These are phyloP conservation scores for Aspergillus pseudotamarii DNA, from an alignment of 2,329 filamentous ascomycete genomes.

Conservation along the genomic window DNA sequence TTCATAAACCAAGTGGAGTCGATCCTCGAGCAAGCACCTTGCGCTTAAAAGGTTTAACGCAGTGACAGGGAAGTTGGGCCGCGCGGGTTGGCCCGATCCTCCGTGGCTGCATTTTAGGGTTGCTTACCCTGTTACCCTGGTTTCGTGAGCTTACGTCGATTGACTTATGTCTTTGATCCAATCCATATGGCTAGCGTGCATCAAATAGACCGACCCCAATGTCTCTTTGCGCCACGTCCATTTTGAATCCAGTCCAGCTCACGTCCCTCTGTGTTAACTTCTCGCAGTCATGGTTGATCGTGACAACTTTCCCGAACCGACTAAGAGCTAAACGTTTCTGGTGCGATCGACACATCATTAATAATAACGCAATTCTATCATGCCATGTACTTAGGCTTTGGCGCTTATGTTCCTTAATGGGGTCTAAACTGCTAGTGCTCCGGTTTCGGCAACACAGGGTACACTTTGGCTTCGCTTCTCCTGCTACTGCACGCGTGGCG, in stretches of 20 bases:
- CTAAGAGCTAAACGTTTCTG: background rate
- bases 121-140: background rate
- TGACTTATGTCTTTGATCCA: too few relatives aligned
- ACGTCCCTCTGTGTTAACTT: too few relatives aligned
- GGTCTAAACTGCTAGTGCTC: background rate
- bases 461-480: too few relatives aligned
- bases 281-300: too few relatives aligned
- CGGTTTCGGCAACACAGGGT: too few relatives aligned
- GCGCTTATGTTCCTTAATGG: background rate
- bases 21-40: too few relatives aligned
- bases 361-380: background rate
- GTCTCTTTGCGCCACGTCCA: background rate
- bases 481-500: too few relatives aligned
- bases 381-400: background rate
- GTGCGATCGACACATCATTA: background rate
- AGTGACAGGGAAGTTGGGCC: too few relatives aligned
- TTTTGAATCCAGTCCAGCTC: background rate
- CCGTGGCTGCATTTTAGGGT: background rate
- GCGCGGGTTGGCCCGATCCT: background rate
- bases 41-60: background rate
- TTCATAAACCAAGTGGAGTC: background rate
- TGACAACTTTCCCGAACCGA: background rate
- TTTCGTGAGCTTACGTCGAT: too few relatives aligned
- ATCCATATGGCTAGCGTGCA: too few relatives aligned
- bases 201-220: too few relatives aligned